phyloP scores from a whole-genome alignment of 2,329 filamentous ascomycete genomes.

The Fusarium papillatum region DNA sequence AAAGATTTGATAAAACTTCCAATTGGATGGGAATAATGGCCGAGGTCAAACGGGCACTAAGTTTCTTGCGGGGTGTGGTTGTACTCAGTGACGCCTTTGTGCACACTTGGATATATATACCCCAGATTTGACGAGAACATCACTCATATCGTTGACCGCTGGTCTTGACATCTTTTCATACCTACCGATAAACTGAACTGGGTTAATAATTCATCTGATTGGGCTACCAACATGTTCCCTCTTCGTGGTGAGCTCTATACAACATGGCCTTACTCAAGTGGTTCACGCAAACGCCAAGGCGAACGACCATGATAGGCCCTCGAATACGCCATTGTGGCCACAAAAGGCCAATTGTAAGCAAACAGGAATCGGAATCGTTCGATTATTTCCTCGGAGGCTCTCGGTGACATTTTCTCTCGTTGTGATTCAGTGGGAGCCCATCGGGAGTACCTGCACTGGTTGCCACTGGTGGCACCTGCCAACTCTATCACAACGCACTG shows the following conservation, averaged over 20 bases:
- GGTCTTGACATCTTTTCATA: not conserved
- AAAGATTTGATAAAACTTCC: not conserved
- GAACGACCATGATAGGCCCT: not conserved
- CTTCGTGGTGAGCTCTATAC: not conserved
- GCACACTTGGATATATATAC: not conserved
- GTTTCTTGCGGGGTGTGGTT: not conserved
- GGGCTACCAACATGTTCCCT: not conserved
- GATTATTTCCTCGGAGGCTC: not conserved
- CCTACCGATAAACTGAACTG: not conserved
- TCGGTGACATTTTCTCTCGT: not conserved
- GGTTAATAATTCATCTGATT: not conserved
- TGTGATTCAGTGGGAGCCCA: slow-evolving; percentile 24
- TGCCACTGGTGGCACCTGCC: slow-evolving; percentile 37
- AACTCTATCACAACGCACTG: slow-evolving; percentile 21
- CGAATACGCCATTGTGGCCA: not conserved
- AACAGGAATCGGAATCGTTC: not conserved
- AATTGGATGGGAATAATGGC: not conserved
- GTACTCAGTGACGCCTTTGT: not conserved
- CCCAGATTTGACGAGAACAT: not conserved
- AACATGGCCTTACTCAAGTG: not conserved
- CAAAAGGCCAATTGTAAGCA: not conserved
- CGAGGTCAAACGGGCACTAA: not conserved
- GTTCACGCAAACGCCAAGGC: not conserved
- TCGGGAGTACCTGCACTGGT: slow-evolving; percentile 6
- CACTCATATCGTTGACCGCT: slow-evolving; percentile 7